A percentile compares a stretch with the other conserved stretches of the same genome.
Evolutionary conservation across 805 yeast genomes (phyloP).

Genomic region (Candida ulmi): DNA sequence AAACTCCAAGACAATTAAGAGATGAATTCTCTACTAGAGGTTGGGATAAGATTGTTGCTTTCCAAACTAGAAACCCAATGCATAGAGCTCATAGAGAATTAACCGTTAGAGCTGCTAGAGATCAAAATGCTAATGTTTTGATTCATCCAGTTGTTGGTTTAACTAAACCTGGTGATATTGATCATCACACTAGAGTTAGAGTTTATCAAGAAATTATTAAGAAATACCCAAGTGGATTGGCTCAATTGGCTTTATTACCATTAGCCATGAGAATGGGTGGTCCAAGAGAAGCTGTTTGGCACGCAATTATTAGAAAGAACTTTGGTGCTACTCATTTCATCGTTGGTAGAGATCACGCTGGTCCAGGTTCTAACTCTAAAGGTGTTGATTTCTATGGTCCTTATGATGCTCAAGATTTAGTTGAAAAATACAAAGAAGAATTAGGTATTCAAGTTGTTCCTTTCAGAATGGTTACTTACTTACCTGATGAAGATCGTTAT

Average conservation of each 20-base stretch:
- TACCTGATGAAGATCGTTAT: constrained; percentile 92
- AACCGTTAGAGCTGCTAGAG: constrained; percentile 95
- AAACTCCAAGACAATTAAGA: constrained; percentile 88
- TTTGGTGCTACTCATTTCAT: constrained; percentile 96
- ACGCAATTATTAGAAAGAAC: constrained; percentile 92
- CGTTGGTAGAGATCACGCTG: constrained; percentile 98
- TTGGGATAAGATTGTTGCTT: constrained; percentile 90
- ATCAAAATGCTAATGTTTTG: constrained; percentile 77
- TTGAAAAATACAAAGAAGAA: constrained; percentile 69
- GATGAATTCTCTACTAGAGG: constrained; percentile 73
- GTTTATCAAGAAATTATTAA: constrained; percentile 90
- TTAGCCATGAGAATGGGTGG: constrained; percentile 99
- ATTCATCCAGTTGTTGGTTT: constrained; percentile 97
- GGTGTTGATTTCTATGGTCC: constrained; percentile 97
- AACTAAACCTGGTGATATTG: constrained; percentile 97
- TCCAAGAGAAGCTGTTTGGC: constrained; percentile 98
- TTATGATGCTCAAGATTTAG: constrained; percentile 90
- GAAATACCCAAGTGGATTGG: constrained; percentile 92
- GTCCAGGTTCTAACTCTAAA: constrained; percentile 84
- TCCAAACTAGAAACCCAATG: constrained; percentile 98
- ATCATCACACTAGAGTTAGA: constrained; percentile 94
- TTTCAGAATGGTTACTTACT: constrained; percentile 92
- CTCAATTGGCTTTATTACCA: constrained; percentile 81
- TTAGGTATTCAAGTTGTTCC: constrained; percentile 89
- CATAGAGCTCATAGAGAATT: constrained; percentile 97